Evolutionary conservation across 371 early-diverging fungal species (phyloP).

Genomic region (Mortierella sp.): DNA sequence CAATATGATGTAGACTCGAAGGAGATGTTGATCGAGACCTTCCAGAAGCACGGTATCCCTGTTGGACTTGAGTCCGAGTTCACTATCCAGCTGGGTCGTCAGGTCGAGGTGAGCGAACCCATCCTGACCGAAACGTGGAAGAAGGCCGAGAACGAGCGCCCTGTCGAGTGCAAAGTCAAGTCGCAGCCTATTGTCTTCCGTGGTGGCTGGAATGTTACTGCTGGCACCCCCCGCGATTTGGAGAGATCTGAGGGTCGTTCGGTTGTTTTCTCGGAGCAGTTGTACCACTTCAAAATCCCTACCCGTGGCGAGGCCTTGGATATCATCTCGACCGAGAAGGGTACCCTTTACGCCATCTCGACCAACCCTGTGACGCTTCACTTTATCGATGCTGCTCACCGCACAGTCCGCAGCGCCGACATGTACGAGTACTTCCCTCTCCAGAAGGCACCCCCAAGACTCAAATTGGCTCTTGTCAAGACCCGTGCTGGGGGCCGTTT

Average conservation of each 20-base stretch:
- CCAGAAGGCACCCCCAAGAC: conserved; percentile 73
- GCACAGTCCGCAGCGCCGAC: conserved; percentile 72
- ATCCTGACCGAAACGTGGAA: conserved; percentile 75
- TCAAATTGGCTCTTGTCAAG: conserved; percentile 69
- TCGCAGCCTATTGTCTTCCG: conserved; percentile 60
- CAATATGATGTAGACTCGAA: conserved; percentile 78
- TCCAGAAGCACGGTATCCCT: conserved; percentile 87
- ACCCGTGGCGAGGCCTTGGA: conserved; percentile 83
- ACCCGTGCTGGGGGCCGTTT: conserved; percentile 60
- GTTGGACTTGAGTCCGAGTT: conserved; percentile 82
- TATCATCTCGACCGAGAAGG: conserved; percentile 69
- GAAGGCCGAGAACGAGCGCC: conserved; percentile 30
- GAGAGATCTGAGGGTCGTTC: conserved; percentile 81
- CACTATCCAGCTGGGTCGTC: conserved; percentile 73
- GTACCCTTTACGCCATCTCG: conserved; percentile 72
- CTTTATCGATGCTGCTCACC: conserved; percentile 70
- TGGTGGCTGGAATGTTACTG: conserved; percentile 76
- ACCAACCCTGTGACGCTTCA: conserved; percentile 83
- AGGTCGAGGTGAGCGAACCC: conserved; percentile 67
- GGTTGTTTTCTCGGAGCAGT: conserved; percentile 75
- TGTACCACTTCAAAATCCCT: conserved; percentile 79
- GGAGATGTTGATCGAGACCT: conserved; percentile 78
- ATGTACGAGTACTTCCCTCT: conserved; percentile 87
- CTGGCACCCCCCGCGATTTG: conserved; percentile 70
- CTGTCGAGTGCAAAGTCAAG: conserved; percentile 56